Conservation (phyloP, 306 rosid genomes). For the Prinsepia uniflora region DNA sequence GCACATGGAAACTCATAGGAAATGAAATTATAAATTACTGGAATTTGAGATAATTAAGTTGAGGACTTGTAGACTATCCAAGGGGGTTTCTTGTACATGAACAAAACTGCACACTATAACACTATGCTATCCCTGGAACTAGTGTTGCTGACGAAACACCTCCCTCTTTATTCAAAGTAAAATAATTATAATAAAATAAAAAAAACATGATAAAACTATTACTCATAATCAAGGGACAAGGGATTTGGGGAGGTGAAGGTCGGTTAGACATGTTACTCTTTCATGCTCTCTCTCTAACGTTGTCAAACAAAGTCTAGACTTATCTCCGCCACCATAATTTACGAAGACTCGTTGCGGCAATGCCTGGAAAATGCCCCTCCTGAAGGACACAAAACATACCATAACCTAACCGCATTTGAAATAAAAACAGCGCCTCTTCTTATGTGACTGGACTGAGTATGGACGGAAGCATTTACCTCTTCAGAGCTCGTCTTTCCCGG, state of each 20-base stretch:
- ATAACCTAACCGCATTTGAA: too few species aligned
- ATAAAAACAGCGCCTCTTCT: too few species aligned
- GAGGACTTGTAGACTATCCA: slow-evolving; percentile 1
- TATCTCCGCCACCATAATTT: too few species aligned
- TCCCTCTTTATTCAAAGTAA: slow-evolving; percentile 36
- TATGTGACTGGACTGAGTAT: background rate
- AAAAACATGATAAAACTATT: background rate
- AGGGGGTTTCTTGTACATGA: slow-evolving; percentile 22
- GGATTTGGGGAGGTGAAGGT: slow-evolving; percentile 7
- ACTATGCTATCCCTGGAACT: slow-evolving; percentile 26
- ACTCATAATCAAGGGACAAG: background rate
- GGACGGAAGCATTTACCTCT: slow-evolving; percentile 27
- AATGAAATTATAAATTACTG: background rate
- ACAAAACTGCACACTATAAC: slow-evolving; percentile 32
- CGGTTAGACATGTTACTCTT: too few species aligned
- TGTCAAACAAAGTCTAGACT: too few species aligned
- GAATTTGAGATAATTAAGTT: background rate
- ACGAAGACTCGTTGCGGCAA: too few species aligned
- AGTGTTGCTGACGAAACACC: slow-evolving; percentile 26
- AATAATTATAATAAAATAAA: slow-evolving; percentile 16
- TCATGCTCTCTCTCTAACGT: too few species aligned
- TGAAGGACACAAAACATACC: too few species aligned
- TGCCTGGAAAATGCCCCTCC: too few species aligned
- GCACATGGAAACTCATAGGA: too few species aligned
- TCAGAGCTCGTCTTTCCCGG: slow-evolving; percentile 79